Base-by-base conservation (phyloP, 208 protist species). In the Leishmania mexicana region DNA sequence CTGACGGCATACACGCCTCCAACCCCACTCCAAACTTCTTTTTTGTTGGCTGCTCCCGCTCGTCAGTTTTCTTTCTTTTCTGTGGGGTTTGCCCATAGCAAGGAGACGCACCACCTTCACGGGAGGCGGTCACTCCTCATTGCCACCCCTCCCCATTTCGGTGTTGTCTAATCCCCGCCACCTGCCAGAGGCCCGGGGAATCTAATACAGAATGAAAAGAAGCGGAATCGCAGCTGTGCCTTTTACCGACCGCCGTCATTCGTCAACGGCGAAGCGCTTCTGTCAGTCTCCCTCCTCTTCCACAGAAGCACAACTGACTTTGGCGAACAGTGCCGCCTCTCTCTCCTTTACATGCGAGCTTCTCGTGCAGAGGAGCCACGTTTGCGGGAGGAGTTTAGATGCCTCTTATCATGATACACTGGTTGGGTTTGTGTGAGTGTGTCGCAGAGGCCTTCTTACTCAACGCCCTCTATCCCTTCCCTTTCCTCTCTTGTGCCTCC, bases 281-380 rank as follows among this genome's bases (percentile, higher is more conserved):
- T 74, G 15, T 17, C 70, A 31, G 45, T 74, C 42, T 54, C 4
- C 45, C 24, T 40, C 17, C 70, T 45, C 21, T 51, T 51, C 10
- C 70, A 74, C 24, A 51, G n/a, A 21, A 74, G 70, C 70, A 54
- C 42, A 53, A 54, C 70, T 74, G 45, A 31, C 17, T 54, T 74
- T 31, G 70, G 13, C 35, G 38, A 53, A 31, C 42, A 53, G 45
- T 19, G 24, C 38, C 3, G 42, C 45, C 45, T 53, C 67, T 47
- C n/a, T 28, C 11, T 42, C 15, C 2, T 13, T 74, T 51, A 74
- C 47, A 19, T 31, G 70, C 38, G 13, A n/a, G 40, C 35, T 53
- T 51, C 45, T 74, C 70, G 11, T 74, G 70, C 42, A 54, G 70
- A 54, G 42, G 45, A 35, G 70, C 45, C 28, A 53, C 10, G 54